Percentiles rank a stretch among this genome's conserved stretches.
phyloP scores from a whole-genome alignment of 306 rosid genomes.

The Corylus heterophylla region DNA sequence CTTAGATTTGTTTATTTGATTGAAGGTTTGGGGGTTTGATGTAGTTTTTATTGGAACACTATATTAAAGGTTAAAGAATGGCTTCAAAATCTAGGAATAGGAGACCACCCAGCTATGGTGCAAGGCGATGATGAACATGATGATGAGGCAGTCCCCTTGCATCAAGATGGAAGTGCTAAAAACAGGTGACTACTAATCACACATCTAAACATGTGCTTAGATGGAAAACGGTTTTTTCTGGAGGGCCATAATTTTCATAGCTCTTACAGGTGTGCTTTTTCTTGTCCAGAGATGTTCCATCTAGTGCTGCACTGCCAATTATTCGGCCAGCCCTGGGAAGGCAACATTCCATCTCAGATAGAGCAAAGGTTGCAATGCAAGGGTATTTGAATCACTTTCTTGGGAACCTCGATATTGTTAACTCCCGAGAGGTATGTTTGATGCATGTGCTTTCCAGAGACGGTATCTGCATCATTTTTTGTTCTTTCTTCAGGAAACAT shows the following conservation, averaged over 20 bases:
- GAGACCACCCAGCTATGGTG: slow-evolving; percentile 64
- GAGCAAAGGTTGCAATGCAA: slow-evolving; percentile 95
- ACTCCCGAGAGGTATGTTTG: slow-evolving; percentile 87
- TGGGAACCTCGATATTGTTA: slow-evolving; percentile 88
- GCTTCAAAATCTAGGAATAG: slow-evolving; percentile 99
- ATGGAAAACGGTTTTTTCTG: neutral
- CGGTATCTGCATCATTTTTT: neutral
- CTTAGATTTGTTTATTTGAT: neutral
- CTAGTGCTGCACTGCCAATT: slow-evolving; percentile 93
- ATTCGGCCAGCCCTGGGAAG: slow-evolving; percentile 94
- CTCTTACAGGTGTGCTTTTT: slow-evolving; percentile 39
- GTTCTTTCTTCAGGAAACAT: neutral
- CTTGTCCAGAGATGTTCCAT: slow-evolving; percentile 89
- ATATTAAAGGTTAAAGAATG: slow-evolving; percentile 99
- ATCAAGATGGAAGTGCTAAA: slow-evolving; percentile 71
- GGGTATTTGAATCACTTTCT: slow-evolving; percentile 96
- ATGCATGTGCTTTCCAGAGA: slow-evolving; percentile 26
- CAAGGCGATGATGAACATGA: slow-evolving; percentile 84
- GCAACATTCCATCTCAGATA: slow-evolving; percentile 85
- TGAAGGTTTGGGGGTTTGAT: slow-evolving; percentile 65
- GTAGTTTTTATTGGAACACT: slow-evolving; percentile 61
- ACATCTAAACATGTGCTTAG: neutral
- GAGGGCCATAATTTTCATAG: slow-evolving; percentile 23
- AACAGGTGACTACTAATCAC: slow-evolving; percentile 51
- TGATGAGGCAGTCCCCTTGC: slow-evolving; percentile 67